Percentiles rank a stretch among this genome's conserved stretches.
Evolutionary conservation across 768 basidiomycete genomes (phyloP).

Genomic region (Leccinum subgranulosum): DNA sequence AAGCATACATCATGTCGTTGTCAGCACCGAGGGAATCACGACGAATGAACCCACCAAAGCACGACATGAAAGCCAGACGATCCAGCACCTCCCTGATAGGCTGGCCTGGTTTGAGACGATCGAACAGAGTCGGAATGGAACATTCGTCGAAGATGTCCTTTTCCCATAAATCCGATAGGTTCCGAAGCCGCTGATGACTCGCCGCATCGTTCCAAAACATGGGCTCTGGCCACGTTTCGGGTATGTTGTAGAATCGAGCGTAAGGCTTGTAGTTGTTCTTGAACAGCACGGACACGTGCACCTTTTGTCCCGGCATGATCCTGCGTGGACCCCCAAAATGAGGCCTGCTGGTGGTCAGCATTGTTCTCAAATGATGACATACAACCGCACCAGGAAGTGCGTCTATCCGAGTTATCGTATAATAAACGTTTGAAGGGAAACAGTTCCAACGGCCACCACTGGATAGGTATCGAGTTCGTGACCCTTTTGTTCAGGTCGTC

Average conservation of each 20-base stretch:
- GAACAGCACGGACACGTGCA: constrained; percentile 32
- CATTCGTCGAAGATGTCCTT: constrained; percentile 27
- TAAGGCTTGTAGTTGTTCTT: constrained; percentile 28
- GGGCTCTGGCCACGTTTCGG: constrained; percentile 25
- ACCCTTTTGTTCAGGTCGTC: constrained; percentile 24
- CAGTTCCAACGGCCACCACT: constrained; percentile 26
- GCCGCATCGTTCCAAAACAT: constrained; percentile 30
- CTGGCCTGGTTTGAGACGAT: constrained; percentile 15
- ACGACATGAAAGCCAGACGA: constrained; percentile 28
- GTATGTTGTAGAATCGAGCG: constrained; percentile 20
- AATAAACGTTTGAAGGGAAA: constrained; percentile 25
- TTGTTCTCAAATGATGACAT: not conserved
- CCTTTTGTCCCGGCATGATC: constrained; percentile 29
- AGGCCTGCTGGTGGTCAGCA: constrained; percentile 20
- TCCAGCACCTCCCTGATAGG: constrained; percentile 23
- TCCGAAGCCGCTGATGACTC: constrained; percentile 18
- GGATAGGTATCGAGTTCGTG: constrained; percentile 10
- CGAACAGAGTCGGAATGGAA: constrained; percentile 16
- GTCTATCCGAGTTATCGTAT: constrained; percentile 26
- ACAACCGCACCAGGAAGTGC: constrained; percentile 14
- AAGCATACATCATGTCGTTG: not conserved
- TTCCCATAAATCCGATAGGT: constrained; percentile 24
- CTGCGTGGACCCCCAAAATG: constrained; percentile 25
- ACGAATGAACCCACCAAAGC: constrained; percentile 21
- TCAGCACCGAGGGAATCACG: not conserved